A percentile compares a stretch with the other conserved stretches of the same genome.
Evolutionary conservation across 2,329 filamentous ascomycete genomes (phyloP).

Genomic region (Torrubiella hemipterigena): DNA sequence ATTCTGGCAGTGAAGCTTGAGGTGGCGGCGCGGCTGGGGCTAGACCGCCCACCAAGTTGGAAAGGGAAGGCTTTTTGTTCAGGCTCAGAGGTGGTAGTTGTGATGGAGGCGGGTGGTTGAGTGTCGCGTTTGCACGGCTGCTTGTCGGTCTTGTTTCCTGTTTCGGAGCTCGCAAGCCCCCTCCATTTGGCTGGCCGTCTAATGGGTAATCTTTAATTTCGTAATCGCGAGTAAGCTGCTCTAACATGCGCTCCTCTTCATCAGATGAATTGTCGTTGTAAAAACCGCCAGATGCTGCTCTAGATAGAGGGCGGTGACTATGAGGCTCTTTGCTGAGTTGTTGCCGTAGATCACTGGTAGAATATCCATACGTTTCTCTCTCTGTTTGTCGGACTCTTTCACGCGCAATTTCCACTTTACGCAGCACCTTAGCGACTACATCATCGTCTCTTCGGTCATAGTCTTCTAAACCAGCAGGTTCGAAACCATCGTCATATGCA

Average conservation of each 20-base stretch:
- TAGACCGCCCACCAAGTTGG: constrained; percentile 9
- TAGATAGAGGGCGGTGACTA: constrained; percentile 3
- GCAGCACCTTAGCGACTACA: constrained; percentile 42
- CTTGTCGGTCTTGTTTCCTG: constrained; percentile 31
- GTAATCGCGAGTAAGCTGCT: constrained; percentile 80
- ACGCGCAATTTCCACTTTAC: constrained; percentile 63
- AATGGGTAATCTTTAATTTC: constrained; percentile 74
- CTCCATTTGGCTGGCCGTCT: no score
- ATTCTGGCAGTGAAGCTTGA: constrained; percentile 30
- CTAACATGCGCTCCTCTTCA: constrained; percentile 67
- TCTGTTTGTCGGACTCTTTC: constrained; percentile 65
- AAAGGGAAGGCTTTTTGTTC: constrained; percentile 38
- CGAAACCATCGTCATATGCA: constrained; percentile 85
- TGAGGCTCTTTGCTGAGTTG: no score
- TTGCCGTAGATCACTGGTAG: neutral
- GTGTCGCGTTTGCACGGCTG: constrained; percentile 71
- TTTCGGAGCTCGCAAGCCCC: constrained; percentile 40
- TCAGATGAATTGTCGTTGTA: constrained; percentile 54
- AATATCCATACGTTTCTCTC: constrained; percentile 39
- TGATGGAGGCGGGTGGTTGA: constrained; percentile 39
- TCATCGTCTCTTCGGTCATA: constrained; percentile 27
- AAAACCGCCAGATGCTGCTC: constrained; percentile 34
- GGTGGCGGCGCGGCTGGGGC: constrained; percentile 33
- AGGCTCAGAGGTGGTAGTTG: constrained; percentile 61
- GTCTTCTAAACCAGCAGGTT: constrained; percentile 50